These are phyloP conservation scores for Penicillium parvum DNA, from an alignment of 495 filamentous ascomycete species.

Conservation along the genomic window DNA sequence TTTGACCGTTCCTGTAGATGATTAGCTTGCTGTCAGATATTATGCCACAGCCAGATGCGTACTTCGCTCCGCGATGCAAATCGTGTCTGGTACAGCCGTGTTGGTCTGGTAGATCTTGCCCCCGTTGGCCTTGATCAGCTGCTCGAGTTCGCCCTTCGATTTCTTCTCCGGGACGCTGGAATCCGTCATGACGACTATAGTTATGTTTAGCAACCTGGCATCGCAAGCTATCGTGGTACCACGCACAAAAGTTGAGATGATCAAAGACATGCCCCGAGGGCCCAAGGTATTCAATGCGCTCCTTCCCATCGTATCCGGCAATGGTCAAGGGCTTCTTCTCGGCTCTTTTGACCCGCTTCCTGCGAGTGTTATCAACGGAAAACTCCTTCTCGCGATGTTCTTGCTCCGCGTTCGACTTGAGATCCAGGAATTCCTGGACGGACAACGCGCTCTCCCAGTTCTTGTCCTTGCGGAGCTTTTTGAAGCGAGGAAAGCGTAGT, in stretches of 20 bases:
- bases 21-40: not conserved
- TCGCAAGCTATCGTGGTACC: not conserved
- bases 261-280: slow-evolving; percentile 62
- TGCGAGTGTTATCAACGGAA: slow-evolving; percentile 69
- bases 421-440: slow-evolving; percentile 66
- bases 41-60: not conserved
- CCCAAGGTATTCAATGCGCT: slow-evolving; percentile 49
- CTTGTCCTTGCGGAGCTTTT: slow-evolving; percentile 73
- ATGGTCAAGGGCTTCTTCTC: slow-evolving; percentile 67
- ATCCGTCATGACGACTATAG: slow-evolving; percentile 59
- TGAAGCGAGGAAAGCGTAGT: slow-evolving; percentile 89
- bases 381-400: slow-evolving; percentile 75
- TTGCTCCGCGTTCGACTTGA: slow-evolving; percentile 68
- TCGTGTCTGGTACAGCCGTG: slow-evolving; percentile 51
- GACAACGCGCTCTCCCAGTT: slow-evolving; percentile 77
- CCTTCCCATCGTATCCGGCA: slow-evolving; percentile 58
- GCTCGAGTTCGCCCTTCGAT: slow-evolving; percentile 76
- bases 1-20: slow-evolving; percentile 62
- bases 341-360: slow-evolving; percentile 55
- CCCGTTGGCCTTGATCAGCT: slow-evolving; percentile 80
- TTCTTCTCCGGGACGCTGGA: slow-evolving; percentile 56
- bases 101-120: slow-evolving; percentile 77
- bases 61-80: slow-evolving; percentile 79
- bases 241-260: slow-evolving; percentile 70
- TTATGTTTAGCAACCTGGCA: slow-evolving; percentile 11